Evolutionary conservation across 2,329 filamentous ascomycete species (phyloP), one percentile per base, ranked within the genome.

Genomic region (Ophiostoma himal-ulmi): DNA sequence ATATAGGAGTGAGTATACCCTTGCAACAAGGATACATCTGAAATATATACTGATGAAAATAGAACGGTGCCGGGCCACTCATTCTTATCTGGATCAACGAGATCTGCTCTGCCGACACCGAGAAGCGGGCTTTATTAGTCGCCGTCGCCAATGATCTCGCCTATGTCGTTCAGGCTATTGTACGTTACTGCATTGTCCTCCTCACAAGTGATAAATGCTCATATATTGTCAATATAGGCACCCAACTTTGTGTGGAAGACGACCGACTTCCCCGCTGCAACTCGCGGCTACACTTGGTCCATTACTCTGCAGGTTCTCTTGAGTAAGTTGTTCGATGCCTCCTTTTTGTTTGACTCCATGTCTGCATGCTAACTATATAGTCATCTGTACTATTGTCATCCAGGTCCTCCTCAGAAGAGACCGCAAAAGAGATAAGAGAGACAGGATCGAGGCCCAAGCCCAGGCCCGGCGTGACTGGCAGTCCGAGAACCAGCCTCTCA

Each of bases 231-330:
- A 41, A 44, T 8, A 6, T 14, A 64, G 60, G 60, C 77, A 2
- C 79, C 79, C 0, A 81, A 81, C 68, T 81, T 81, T 67, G 77
- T 81, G 1, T 81, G 80, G 80, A 80, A 81, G 68, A 81, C 79
- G 0, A 78, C 77, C 0, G 78, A 77, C 5, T 81, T 80, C 41
- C 80, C 80, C 0, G 76, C 75, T 0, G 79, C 79, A 0, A 74
- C 71, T 17, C 79, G 78, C 37, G 80, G 80, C 5, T 81, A 81
- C 69, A 73, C 76, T 0, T 81, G 77, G 77, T 77, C 75, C 0
- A 78, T 80, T 22, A 72, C 79, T 0, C 70, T 81, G 5, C 77
- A 79, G 66, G 54, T 78, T 7, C 71, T 80, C 2, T 73, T 79
- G 1, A 7, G 60, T 64, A 13, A n/a, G 60, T n/a, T 60, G 30